phyloP scores from a whole-genome alignment of 345 rosid species.

The Kandelia obovata region DNA sequence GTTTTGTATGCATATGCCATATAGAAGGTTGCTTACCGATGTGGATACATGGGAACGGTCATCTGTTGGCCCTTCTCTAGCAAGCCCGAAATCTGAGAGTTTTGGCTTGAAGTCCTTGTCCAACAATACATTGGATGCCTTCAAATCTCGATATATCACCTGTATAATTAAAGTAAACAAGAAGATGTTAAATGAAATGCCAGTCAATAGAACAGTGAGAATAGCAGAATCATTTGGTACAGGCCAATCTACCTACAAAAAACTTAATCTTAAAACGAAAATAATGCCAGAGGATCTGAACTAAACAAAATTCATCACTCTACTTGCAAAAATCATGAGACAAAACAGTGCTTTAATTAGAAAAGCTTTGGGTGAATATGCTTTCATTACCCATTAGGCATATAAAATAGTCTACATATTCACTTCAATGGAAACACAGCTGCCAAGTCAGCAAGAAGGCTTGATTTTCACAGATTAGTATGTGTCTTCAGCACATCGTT shows the following conservation, averaged over 20 bases:
- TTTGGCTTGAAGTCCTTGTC: conserved; percentile 58
- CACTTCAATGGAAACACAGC: not conserved
- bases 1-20: not conserved
- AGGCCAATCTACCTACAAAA: too few relatives aligned
- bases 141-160: conserved; percentile 95
- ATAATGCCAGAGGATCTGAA: too few relatives aligned
- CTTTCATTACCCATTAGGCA: not conserved
- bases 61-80: conserved; percentile 90
- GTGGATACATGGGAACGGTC: conserved; percentile 83
- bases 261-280: too few relatives aligned
- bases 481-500: not conserved
- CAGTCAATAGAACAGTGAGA: conserved; percentile 6
- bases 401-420: not conserved
- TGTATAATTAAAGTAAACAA: conserved; percentile 19
- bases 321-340: too few relatives aligned
- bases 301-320: too few relatives aligned
- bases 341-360: not conserved
- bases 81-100: conserved; percentile 93
- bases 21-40: conserved; percentile 40
- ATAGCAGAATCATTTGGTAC: too few relatives aligned
- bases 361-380: not conserved
- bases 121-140: conserved; percentile 81
- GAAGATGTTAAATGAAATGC: not conserved
- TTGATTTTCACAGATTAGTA: not conserved
- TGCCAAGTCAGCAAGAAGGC: not conserved